Evolutionary conservation across 768 basidiomycete genomes (phyloP).

Genomic region (Xanthoconium purpureum): DNA sequence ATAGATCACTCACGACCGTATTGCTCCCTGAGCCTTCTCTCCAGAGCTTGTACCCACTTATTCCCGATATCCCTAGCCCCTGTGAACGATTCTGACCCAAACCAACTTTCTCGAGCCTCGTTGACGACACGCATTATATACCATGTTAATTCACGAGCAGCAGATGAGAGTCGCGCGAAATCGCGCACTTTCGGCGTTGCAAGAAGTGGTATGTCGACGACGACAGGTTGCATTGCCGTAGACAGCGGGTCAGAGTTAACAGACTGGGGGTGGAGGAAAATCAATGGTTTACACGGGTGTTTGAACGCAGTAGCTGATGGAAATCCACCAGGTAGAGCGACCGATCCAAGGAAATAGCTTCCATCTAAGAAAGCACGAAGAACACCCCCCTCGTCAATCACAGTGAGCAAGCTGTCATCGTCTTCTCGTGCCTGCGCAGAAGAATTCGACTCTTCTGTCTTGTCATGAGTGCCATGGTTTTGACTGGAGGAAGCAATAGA

Average conservation of each 20-base stretch:
- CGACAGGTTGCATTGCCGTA: conserved; percentile 38
- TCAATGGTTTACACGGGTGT: conserved; percentile 42
- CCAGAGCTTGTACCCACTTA: conserved; percentile 66
- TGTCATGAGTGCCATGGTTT: conserved; percentile 28
- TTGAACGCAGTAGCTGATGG: conserved; percentile 36
- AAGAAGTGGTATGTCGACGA: conserved; percentile 57
- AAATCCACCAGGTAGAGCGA: conserved; percentile 38
- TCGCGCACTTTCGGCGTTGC: conserved; percentile 56
- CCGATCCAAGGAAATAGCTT: conserved; percentile 63
- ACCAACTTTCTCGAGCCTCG: conserved; percentile 73
- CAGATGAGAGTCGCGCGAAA: conserved; percentile 67
- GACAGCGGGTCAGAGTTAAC: conserved; percentile 22
- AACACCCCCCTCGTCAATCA: conserved; percentile 55
- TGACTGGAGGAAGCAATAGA: conserved; percentile 52
- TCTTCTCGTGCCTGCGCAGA: conserved; percentile 40
- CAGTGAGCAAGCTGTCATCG: conserved; percentile 60
- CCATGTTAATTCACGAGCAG: conserved; percentile 67
- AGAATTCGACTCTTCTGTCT: conserved; percentile 30
- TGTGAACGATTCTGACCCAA: conserved; percentile 59
- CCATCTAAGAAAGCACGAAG: conserved; percentile 74
- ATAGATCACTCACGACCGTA: conserved; percentile 55
- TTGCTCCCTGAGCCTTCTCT: conserved; percentile 60
- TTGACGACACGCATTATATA: conserved; percentile 67
- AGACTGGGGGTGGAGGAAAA: conserved; percentile 47
- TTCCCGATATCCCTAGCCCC: conserved; percentile 73